Evolutionary conservation across 2,329 filamentous ascomycete species (phyloP), one percentile per base, ranked within the genome.

Genomic region (Fusarium tanahbumbuense): DNA sequence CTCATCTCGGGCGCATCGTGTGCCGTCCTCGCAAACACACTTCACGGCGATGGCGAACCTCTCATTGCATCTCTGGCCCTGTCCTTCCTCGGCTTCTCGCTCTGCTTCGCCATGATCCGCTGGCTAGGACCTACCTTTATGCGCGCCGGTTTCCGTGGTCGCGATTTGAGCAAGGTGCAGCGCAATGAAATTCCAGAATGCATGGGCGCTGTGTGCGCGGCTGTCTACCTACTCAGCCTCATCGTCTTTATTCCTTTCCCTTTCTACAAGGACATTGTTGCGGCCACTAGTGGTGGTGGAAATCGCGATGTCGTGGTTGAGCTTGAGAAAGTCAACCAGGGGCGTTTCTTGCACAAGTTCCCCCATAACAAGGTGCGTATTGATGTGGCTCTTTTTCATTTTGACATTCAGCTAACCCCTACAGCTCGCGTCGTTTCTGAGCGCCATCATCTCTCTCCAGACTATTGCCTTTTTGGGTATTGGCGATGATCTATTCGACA

Each of bases 201-300:
- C 72, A 98, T 99, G 94, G 96, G 96, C 30, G 93, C 93, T 61
- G 88, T 99, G 27, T 97, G 93, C 78, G 96, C 95, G 11, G 89
- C 96, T 71, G 94, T 98, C 27, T 98, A 98, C 81, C 86, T 99
- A 45, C 86, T 99, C 71, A 88, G 90, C 52, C 87, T 98, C 72
- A 97, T 98, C 72, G 83, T 93, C 68, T 99, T 99, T 79, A 94
- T 98, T 62, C 96, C 96, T 0, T 97, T 98, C 81, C 93, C 94
- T 2, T 98, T 99, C 80, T 98, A 98, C 85, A 97, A 98, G 82
- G 95, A 98, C 78, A 97, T 99, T 72, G 94, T 98, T 27, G 93
- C 93, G 18, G 94, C 94, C 41, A 98, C 96, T 22, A 97, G 93
- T 71, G 96, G 94, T 68, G 94, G 94, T 69, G 94, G 94, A 50